phyloP scores from a whole-genome alignment of 1,139 yeast species.

The Suhomyces choctaworum region DNA sequence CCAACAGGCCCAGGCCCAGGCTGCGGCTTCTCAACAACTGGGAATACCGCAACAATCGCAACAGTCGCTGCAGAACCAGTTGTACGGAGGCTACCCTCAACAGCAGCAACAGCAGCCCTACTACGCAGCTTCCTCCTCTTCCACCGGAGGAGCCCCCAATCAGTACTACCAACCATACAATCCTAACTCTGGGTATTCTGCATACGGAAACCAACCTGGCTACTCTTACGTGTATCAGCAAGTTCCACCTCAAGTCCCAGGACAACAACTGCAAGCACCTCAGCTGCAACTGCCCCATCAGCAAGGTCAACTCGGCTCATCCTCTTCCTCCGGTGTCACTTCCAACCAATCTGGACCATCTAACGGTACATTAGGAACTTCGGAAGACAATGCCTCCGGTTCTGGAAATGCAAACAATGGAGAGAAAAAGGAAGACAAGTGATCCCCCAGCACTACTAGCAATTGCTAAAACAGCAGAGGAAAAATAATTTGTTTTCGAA shows the following conservation, averaged over 20 bases:
- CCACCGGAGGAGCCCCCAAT: conserved; percentile 16
- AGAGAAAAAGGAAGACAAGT: conserved; percentile 12
- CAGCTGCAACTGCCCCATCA: conserved; percentile 10
- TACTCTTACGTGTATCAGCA: conserved; percentile 23
- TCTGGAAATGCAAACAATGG: conserved; percentile 7
- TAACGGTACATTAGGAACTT: conserved; percentile 9
- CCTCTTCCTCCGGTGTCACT: conserved; percentile 7
- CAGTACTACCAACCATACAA: conserved; percentile 23
- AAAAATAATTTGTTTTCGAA: too few species aligned
- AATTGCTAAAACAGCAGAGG: too few species aligned
- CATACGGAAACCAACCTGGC: conserved; percentile 24
- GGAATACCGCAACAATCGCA: conserved; percentile 13
- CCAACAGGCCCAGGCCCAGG: conserved; percentile 17
- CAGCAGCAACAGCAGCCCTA: conserved; percentile 23
- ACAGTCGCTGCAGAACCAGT: conserved; percentile 17
- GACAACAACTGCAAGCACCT: conserved; percentile 11
- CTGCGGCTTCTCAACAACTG: conserved; percentile 14
- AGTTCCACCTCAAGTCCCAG: conserved; percentile 12
- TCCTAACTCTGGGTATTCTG: conserved; percentile 21
- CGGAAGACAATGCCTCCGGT: conserved; percentile 6
- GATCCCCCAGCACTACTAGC: not conserved
- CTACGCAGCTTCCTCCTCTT: conserved; percentile 13
- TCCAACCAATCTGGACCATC: conserved; percentile 7
- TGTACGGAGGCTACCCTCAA: conserved; percentile 12
- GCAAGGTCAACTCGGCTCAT: conserved; percentile 5